A percentile compares a stretch with the other conserved stretches of the same genome.
Evolutionary conservation across 1,284 basidiomycete genomes (phyloP).

Genomic region (Trichosporon faecale): DNA sequence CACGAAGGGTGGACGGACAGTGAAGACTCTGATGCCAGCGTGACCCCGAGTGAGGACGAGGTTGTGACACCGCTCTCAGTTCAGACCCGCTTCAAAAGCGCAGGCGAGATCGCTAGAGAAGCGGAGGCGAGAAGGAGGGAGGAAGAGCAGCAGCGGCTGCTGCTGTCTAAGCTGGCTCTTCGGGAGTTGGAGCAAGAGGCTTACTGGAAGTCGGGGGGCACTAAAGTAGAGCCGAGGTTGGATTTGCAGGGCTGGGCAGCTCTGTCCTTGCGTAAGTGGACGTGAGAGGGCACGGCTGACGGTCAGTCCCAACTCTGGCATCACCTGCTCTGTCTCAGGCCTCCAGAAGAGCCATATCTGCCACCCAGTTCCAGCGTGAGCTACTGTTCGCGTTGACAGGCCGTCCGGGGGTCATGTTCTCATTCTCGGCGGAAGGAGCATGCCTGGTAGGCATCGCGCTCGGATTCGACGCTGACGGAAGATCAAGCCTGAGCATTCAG

Average conservation of each 20-base stretch:
- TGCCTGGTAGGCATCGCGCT: slow-evolving; percentile 31
- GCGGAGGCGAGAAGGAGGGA: slow-evolving; percentile 18
- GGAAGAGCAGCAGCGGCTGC: slow-evolving; percentile 21
- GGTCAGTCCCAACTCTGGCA: slow-evolving; percentile 16
- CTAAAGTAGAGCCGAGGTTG: slow-evolving; percentile 4
- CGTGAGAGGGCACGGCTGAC: neutral
- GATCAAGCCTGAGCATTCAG: slow-evolving; percentile 28
- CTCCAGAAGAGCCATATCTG: slow-evolving; percentile 27
- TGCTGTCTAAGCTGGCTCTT: slow-evolving; percentile 25
- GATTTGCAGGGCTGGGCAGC: slow-evolving; percentile 38
- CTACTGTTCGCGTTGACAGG: slow-evolving; percentile 41
- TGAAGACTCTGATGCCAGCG: slow-evolving; percentile 18
- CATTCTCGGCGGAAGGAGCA: slow-evolving; percentile 20
- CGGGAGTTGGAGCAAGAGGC: slow-evolving; percentile 22
- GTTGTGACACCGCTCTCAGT: slow-evolving; percentile 21
- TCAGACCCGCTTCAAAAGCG: neutral
- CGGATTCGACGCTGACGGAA: slow-evolving; percentile 15
- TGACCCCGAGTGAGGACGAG: slow-evolving; percentile 25
- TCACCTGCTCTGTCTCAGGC: slow-evolving; percentile 9
- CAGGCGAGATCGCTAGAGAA: slow-evolving; percentile 11
- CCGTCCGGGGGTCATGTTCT: slow-evolving; percentile 36
- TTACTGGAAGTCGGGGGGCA: slow-evolving; percentile 37
- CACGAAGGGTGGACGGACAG: slow-evolving; percentile 42
- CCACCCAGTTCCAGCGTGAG: slow-evolving; percentile 41
- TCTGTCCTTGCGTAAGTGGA: slow-evolving; percentile 31